Conservation (phyloP, 73 alveolate genomes). For the Diophrys sp. region DNA sequence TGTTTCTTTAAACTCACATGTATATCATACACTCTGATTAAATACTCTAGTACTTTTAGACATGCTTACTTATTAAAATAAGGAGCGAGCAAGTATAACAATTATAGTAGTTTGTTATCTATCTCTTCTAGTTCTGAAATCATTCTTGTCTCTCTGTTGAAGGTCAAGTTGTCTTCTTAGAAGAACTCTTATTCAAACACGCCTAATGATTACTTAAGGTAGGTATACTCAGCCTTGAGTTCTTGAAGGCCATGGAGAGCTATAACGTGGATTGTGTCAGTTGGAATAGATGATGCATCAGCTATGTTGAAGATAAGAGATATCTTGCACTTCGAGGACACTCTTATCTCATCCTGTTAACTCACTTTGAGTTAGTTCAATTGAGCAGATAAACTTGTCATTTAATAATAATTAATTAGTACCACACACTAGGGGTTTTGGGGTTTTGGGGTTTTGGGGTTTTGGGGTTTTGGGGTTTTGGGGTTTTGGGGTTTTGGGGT, state of each 20-base stretch:
- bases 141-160: conserved; percentile 37
- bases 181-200: conserved; percentile 16
- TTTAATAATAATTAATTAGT: conserved; percentile 16
- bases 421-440: not conserved
- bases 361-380: conserved; percentile 30
- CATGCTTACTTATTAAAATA: conserved; percentile 21
- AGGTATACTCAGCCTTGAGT: conserved; percentile 2
- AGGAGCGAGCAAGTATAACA: conserved; percentile 27
- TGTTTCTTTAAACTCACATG: conserved; percentile 42
- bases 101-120: conserved; percentile 13
- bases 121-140: conserved; percentile 4
- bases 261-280: conserved; percentile 34
- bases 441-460: conserved; percentile 5
- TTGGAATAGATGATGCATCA: conserved; percentile 50
- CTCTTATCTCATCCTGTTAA: conserved; percentile 38
- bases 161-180: conserved; percentile 17
- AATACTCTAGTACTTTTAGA: conserved; percentile 44
- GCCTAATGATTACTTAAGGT: not conserved
- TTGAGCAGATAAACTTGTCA: conserved; percentile 50
- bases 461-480: conserved; percentile 3
- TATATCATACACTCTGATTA: conserved; percentile 54
- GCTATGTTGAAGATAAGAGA: conserved; percentile 50
- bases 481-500: conserved; percentile 5
- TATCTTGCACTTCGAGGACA: conserved; percentile 35
- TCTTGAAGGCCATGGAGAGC: conserved; percentile 37